These are phyloP conservation scores for Pseudonitzschia delicatissima DNA, from an alignment of 108 stramenopile genomes.

Conservation along the genomic window DNA sequence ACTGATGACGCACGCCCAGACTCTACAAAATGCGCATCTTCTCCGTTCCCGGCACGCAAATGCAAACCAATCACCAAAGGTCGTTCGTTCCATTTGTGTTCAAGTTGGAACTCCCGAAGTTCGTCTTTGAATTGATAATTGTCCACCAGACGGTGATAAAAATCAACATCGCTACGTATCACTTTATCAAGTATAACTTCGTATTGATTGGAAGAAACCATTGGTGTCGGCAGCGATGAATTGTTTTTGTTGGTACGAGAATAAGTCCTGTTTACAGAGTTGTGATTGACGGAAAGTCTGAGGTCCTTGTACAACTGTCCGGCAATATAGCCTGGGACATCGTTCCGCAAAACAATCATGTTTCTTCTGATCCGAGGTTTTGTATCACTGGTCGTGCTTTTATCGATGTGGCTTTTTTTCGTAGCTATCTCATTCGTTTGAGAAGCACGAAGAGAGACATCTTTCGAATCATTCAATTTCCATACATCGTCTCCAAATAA, in stretches of 20 bases:
- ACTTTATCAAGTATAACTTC: slow-evolving; percentile 16
- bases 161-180: slow-evolving; percentile 35
- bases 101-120: slow-evolving; percentile 25
- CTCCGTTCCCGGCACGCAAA: slow-evolving; percentile 49
- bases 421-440: background rate
- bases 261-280: background rate
- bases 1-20: slow-evolving; percentile 26
- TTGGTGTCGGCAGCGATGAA: background rate
- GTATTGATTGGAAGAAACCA: background rate
- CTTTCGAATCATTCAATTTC: slow-evolving; percentile 14
- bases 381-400: background rate
- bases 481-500: slow-evolving; percentile 46
- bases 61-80: slow-evolving; percentile 46
- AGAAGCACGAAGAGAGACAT: background rate
- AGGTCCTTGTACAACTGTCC: slow-evolving; percentile 46
- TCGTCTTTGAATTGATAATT: slow-evolving; percentile 24
- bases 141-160: slow-evolving; percentile 28
- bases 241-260: background rate
- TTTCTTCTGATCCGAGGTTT: background rate
- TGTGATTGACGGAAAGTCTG: slow-evolving; percentile 10
- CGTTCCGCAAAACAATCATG: slow-evolving; percentile 42
- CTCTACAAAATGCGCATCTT: slow-evolving; percentile 34
- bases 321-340: slow-evolving; percentile 44
- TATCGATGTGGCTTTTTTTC: background rate
- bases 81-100: slow-evolving; percentile 36